Percentiles rank a stretch among this genome's conserved stretches.
phyloP scores from a whole-genome alignment of 495 filamentous ascomycete genomes.

The Tetracladium setigerum region DNA sequence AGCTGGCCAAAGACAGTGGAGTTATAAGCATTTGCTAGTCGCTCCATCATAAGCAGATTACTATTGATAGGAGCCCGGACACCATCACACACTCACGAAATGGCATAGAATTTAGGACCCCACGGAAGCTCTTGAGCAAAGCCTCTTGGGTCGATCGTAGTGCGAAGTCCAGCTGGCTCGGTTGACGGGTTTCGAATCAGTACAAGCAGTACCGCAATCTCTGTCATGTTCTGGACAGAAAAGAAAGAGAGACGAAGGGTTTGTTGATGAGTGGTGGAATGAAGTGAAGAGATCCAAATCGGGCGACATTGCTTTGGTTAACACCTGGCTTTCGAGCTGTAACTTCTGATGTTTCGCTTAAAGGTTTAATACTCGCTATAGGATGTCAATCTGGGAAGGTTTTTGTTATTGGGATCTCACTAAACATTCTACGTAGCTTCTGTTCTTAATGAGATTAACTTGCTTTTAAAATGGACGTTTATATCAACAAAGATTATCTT shows the following conservation, averaged over 20 bases:
- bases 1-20: conserved; percentile 20
- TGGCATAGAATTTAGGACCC: conserved; percentile 13
- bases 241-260: conserved; percentile 12
- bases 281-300: conserved; percentile 13
- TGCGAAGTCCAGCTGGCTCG: conserved; percentile 12
- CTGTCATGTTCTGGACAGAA: conserved; percentile 13
- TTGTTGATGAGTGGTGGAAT: conserved; percentile 11
- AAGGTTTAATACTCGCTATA: background rate
- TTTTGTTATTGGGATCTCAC: conserved; percentile 6
- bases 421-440: background rate
- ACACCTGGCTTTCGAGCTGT: conserved; percentile 1
- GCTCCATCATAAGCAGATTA: conserved; percentile 19
- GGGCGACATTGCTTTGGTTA: conserved; percentile 2
- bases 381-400: conserved; percentile 9
- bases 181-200: too few species aligned
- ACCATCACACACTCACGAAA: conserved; percentile 10
- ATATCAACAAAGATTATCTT: conserved; percentile 1
- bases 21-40: conserved; percentile 14
- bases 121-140: conserved; percentile 15
- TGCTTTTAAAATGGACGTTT: background rate
- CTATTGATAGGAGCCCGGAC: conserved; percentile 14
- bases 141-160: conserved; percentile 15
- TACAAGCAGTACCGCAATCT: conserved; percentile 8
- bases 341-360: background rate
- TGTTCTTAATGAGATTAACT: background rate